phyloP scores from a whole-genome alignment of 2,329 filamentous ascomycete species.

The Alternaria sp. region DNA sequence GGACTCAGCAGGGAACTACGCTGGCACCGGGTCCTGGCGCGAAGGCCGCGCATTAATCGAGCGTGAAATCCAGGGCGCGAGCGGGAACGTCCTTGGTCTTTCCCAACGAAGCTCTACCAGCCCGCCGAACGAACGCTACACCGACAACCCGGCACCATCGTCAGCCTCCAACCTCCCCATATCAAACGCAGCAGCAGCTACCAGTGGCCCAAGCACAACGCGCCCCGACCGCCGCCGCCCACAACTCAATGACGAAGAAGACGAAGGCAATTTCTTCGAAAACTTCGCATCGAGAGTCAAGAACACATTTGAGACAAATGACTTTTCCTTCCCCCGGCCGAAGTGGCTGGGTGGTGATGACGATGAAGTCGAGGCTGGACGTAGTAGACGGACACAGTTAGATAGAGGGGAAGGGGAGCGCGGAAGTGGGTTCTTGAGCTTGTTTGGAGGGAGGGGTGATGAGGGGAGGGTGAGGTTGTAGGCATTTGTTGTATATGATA shows the following conservation, averaged over 20 bases:
- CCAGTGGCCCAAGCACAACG: conserved; percentile 17
- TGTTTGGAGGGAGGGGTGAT: conserved; percentile 43
- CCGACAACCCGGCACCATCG: conserved; percentile 22
- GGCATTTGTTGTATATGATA: not conserved
- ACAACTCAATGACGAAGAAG: conserved; percentile 61
- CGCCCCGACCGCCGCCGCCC: conserved; percentile 27
- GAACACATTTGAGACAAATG: conserved; percentile 86
- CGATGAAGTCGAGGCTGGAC: conserved; percentile 31
- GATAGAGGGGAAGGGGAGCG: conserved; percentile 15
- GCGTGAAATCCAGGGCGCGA: conserved; percentile 66
- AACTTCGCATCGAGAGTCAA: conserved; percentile 83
- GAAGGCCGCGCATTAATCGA: conserved; percentile 92
- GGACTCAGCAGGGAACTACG: conserved; percentile 63
- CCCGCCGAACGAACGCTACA: conserved; percentile 33
- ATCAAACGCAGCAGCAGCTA: not conserved
- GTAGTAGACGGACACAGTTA: conserved; percentile 2
- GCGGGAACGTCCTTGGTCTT: conserved; percentile 44
- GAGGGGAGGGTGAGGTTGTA: conserved; percentile 44
- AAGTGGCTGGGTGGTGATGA: conserved; percentile 77
- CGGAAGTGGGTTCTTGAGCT: conserved; percentile 28
- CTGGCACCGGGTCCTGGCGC: conserved; percentile 84
- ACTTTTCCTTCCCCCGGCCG: conserved; percentile 63
- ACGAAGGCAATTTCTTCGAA: conserved; percentile 83
- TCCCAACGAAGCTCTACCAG: conserved; percentile 22
- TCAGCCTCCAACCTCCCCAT: not conserved